These are phyloP conservation scores for Fusarium concolor DNA, from an alignment of 2,329 filamentous ascomycete species.

Conservation along the genomic window DNA sequence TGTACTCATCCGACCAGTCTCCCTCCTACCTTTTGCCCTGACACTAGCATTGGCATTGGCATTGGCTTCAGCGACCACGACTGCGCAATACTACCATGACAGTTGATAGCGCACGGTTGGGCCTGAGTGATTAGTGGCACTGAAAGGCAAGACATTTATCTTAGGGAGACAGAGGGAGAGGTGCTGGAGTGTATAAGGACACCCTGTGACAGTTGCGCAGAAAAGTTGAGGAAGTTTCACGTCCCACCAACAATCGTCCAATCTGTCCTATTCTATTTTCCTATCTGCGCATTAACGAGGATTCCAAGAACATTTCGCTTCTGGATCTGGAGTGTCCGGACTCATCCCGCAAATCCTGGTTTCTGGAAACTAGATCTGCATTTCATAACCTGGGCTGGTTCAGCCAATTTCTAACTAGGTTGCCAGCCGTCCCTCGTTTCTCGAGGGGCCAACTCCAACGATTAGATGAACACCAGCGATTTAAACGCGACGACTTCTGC, in stretches of 20 bases:
- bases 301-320: constrained; percentile 21
- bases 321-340: constrained; percentile 21
- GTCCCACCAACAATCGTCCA: constrained; percentile 27
- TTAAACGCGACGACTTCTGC: constrained; percentile 40
- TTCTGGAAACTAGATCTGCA: constrained; percentile 31
- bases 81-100: constrained; percentile 33
- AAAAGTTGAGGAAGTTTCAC: constrained; percentile 19
- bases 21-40: constrained; percentile 7
- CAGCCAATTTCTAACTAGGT: constrained; percentile 28
- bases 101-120: constrained; percentile 29
- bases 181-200: constrained; percentile 22
- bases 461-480: constrained; percentile 43
- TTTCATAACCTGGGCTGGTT: constrained; percentile 31
- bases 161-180: constrained; percentile 31
- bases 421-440: constrained; percentile 26
- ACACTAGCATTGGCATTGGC: constrained; percentile 2
- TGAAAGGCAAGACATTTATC: constrained; percentile 34
- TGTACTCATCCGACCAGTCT: constrained; percentile 29
- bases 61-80: constrained; percentile 16
- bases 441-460: constrained; percentile 36
- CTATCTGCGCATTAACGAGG: constrained; percentile 5
- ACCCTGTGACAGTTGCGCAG: constrained; percentile 23
- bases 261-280: constrained; percentile 35
- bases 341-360: constrained; percentile 27
- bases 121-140: constrained; percentile 39